Evolutionary conservation across 1,284 basidiomycete genomes (phyloP).

Genomic region (Meripilus lineatus): DNA sequence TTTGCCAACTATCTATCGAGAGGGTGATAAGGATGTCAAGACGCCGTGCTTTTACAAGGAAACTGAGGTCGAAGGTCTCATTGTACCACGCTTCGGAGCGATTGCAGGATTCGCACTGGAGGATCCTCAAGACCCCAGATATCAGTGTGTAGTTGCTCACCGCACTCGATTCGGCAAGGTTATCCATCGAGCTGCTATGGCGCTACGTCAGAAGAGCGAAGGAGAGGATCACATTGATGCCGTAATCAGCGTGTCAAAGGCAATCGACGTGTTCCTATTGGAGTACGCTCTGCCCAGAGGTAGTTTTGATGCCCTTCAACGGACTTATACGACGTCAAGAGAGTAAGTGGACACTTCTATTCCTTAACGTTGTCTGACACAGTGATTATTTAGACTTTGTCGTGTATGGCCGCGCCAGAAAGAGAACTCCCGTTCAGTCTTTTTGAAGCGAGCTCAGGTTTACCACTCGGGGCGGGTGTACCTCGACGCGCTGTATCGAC

Average conservation of each 20-base stretch:
- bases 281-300: slow-evolving; percentile 65
- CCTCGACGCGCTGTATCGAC: slow-evolving; percentile 78
- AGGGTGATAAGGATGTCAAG: slow-evolving; percentile 51
- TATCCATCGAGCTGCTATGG: slow-evolving; percentile 64
- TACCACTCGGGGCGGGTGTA: slow-evolving; percentile 72
- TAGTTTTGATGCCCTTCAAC: slow-evolving; percentile 59
- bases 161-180: slow-evolving; percentile 69
- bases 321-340: slow-evolving; percentile 61
- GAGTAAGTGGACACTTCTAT: slow-evolving; percentile 45
- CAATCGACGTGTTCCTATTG: slow-evolving; percentile 72
- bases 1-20: slow-evolving; percentile 61
- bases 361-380: neutral
- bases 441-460: slow-evolving; percentile 76
- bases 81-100: slow-evolving; percentile 58
- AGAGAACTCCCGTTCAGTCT: slow-evolving; percentile 70
- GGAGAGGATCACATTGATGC: slow-evolving; percentile 94
- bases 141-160: slow-evolving; percentile 58
- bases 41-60: slow-evolving; percentile 56
- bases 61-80: slow-evolving; percentile 59
- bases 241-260: slow-evolving; percentile 64
- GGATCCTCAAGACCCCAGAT: slow-evolving; percentile 73
- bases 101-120: slow-evolving; percentile 74
- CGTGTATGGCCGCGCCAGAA: slow-evolving; percentile 71
- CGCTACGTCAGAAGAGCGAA: slow-evolving; percentile 52
- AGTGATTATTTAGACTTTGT: slow-evolving; percentile 42